Base-by-base conservation (phyloP, 2,329 filamentous ascomycete species). In the Aaosphaeria arxii region DNA sequence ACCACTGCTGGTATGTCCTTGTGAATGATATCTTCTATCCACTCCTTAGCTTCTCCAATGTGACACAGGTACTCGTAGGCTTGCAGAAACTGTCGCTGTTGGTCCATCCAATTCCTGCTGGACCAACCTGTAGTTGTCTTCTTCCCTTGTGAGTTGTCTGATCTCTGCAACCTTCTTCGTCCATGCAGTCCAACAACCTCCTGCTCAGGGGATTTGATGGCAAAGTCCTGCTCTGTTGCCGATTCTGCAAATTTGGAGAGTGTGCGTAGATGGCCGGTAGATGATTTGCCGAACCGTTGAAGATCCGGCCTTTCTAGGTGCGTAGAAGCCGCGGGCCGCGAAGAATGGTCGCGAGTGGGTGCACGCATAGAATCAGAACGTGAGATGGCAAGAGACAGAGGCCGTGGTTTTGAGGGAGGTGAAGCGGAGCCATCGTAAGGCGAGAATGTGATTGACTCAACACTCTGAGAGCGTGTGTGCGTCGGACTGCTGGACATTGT, bases 31-130 rank as follows among this genome's bases (percentile, higher is more conserved):
- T 95, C 85, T 65, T 99, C 94, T 56, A 99, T 96, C 94, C 94
- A 99, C 71, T 97, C 92, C 68, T 97, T 97, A 24, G 94, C 94
- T 75, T 99, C 94, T 68, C 94, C 94, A 56, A 99, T 97, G 66
- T 99, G 94, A 67, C 94, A 99, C 35, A 99, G 86, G 67, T 99
- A 99, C 70, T 99, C 94, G 66, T 99, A 99, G 5, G 94, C 94
- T 70, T 95, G 89, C 45, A 99, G 74, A 63, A 96, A 97, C 68
- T 97, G 92, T 29, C 94, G 84, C 67, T 99, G 92, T 67, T 95
- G 94, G 70, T 99, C 94, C 92, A 99, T 99, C 94, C 94, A 99
- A 67, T 92, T 95, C 43, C 88, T 83, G 17, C 86, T 85, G 54
- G 89, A 84, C 86, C 91, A 94, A 43, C 78, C 73, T 40, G 77